Evolutionary conservation across 176 grass and related monocot species (phyloP).

Genomic region (Luzula sylvatica): DNA sequence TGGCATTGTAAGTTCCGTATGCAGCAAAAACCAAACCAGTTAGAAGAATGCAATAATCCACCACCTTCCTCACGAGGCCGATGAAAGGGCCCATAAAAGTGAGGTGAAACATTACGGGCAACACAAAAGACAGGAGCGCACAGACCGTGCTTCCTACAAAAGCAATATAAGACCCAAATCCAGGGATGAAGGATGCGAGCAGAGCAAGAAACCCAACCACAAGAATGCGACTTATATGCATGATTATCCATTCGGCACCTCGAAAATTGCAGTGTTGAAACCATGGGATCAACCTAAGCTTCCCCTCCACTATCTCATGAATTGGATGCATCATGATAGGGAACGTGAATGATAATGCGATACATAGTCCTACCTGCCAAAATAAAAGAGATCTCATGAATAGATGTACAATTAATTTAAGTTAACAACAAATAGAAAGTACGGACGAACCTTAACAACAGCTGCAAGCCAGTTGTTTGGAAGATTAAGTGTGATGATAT

Average conservation of each 20-base stretch:
- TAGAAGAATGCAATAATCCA: constrained; percentile 53
- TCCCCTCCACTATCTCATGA: constrained; percentile 66
- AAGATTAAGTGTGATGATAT: constrained; percentile 96
- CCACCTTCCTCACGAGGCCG: constrained; percentile 19
- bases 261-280: constrained; percentile 34
- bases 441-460: constrained; percentile 55
- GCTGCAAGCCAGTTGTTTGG: constrained; percentile 50
- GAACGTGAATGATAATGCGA: constrained; percentile 77
- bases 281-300: constrained; percentile 38
- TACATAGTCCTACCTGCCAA: constrained; percentile 74
- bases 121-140: constrained; percentile 64
- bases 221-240: constrained; percentile 47
- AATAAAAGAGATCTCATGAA: neutral
- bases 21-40: constrained; percentile 48
- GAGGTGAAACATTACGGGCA: constrained; percentile 63
- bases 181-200: constrained; percentile 67
- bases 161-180: constrained; percentile 62
- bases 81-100: constrained; percentile 49
- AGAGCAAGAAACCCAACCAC: constrained; percentile 27
- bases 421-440: constrained; percentile 4
- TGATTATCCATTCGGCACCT: constrained; percentile 20
- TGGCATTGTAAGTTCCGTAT: constrained; percentile 34
- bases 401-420: neutral
- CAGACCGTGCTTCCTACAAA: constrained; percentile 88
- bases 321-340: constrained; percentile 91